Evolutionary conservation across 202 grass and related monocot genomes (phyloP), one percentile per base, ranked within the genome.

Genomic region (Miscanthus sacchariflorus): DNA sequence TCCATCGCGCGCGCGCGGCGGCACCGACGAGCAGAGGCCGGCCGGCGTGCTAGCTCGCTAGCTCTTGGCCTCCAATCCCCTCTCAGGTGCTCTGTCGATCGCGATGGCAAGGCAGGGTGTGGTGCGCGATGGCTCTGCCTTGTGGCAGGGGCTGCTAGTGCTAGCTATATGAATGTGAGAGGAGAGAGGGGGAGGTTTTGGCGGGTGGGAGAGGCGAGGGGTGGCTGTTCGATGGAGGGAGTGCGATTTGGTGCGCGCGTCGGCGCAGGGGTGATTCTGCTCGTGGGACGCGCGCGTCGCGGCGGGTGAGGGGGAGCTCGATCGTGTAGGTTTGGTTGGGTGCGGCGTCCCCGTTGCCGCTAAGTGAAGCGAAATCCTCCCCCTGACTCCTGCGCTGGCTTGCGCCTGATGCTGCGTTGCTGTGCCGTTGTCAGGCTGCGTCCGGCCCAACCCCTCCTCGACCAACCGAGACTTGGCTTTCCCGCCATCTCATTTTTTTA

Each of bases 321-420:
- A 30, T 30, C 28, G 18, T 9, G n/a, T 65, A 13, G 46, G 35
- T 72, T 33, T 45, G 84, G 90, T 96, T 88, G 86, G 96, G 86
- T 98, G 96, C 88, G 81, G 91, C 92, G 96, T 98, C 96, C 78
- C 91, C 91, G 93, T 98, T 98, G 96, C 96, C 85, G 85, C 96
- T 12, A 92, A 91, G 92, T 90, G 94, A 98, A 98, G 96, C 89
- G 90, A 97, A 80, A 88, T 78, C 21, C 23, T 81, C 49, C 78
- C 52, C 12, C 45, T 78, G 89, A 48, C 33, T 74, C 76, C 65
- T 81, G 70, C 48, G 42, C 12, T 52, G 15, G 33, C 80, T 35
- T 67, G 52, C 48, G 71, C 74, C 89, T 27, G n/a, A 9, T 19
- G 83, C 70, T 82, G 66, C 84, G 28, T 30, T 30, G 28, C 28